Conservation (phyloP, 495 filamentous ascomycete genomes). For the Recurvomyces mirabilis region DNA sequence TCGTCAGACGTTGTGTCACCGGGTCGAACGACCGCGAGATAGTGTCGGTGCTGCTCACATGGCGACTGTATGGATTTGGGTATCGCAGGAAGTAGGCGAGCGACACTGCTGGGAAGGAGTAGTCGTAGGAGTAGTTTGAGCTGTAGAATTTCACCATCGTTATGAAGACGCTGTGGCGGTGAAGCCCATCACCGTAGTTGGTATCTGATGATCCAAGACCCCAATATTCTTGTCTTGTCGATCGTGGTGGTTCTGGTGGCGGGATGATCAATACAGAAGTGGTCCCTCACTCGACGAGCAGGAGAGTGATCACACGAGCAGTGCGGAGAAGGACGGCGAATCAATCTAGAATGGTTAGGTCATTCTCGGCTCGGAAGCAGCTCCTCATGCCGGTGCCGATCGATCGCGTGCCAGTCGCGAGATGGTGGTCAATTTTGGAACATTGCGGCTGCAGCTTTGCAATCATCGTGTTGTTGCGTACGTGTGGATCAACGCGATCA, state of each 20-base stretch:
- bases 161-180: conserved; percentile 14
- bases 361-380: too few species aligned
- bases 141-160: conserved; percentile 80
- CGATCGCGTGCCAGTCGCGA: too few species aligned
- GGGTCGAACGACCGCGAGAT: conserved; percentile 79
- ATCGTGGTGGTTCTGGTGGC: not conserved
- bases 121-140: conserved; percentile 77
- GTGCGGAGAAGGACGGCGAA: not conserved
- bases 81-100: conserved; percentile 99
- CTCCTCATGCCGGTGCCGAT: not conserved
- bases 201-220: too few species aligned
- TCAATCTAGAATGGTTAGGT: too few species aligned
- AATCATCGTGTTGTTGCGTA: too few species aligned
- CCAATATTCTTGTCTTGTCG: too few species aligned
- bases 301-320: not conserved
- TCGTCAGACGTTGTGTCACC: conserved; percentile 66
- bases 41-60: conserved; percentile 94
- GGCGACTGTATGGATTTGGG: conserved; percentile 89
- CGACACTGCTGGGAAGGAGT: conserved; percentile 81
- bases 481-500: too few species aligned
- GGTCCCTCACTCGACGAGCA: too few species aligned
- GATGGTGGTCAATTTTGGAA: too few species aligned
- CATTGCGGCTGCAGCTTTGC: too few species aligned
- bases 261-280: too few species aligned
- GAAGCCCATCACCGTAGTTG: not conserved